Evolutionary conservation across 2,329 filamentous ascomycete genomes (phyloP).

Genomic region (Massarina eburnea): DNA sequence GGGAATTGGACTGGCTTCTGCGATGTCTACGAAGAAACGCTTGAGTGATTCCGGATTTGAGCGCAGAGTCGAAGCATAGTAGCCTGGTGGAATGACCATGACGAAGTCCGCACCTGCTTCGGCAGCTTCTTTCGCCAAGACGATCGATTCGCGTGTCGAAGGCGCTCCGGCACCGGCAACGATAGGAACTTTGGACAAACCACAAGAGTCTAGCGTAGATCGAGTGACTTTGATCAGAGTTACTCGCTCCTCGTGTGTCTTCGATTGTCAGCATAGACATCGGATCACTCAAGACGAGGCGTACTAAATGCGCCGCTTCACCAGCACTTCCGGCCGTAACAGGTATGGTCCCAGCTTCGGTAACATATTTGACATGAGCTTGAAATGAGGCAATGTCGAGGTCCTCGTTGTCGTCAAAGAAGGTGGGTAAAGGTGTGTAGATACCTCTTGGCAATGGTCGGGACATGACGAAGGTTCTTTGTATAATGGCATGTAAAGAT

Average conservation of each 20-base stretch:
- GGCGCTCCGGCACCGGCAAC: neutral
- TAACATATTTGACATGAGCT: slow-evolving; percentile 1
- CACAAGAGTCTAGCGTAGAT: neutral
- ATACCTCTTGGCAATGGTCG: slow-evolving; percentile 4
- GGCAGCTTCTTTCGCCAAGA: neutral
- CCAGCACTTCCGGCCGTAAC: neutral
- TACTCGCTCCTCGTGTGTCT: slow-evolving; percentile 1
- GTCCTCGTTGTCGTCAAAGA: slow-evolving; percentile 1
- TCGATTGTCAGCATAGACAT: neutral
- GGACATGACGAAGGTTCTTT: too few species aligned
- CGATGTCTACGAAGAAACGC: neutral
- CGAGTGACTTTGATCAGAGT: slow-evolving; percentile 1
- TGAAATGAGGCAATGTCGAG: neutral
- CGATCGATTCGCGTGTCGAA: neutral
- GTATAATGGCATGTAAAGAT: too few species aligned
- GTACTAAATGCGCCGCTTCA: slow-evolving; percentile 1
- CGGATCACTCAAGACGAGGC: neutral
- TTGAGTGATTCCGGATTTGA: neutral
- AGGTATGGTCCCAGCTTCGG: neutral
- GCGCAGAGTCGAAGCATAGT: neutral
- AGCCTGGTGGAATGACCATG: slow-evolving; percentile 1
- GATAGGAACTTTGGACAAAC: neutral
- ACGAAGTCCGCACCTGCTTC: neutral
- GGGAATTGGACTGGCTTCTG: neutral
- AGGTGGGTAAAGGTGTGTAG: slow-evolving; percentile 5